These are phyloP conservation scores for Debaryomyces maramus DNA, from an alignment of 805 yeast genomes.

Conservation along the genomic window DNA sequence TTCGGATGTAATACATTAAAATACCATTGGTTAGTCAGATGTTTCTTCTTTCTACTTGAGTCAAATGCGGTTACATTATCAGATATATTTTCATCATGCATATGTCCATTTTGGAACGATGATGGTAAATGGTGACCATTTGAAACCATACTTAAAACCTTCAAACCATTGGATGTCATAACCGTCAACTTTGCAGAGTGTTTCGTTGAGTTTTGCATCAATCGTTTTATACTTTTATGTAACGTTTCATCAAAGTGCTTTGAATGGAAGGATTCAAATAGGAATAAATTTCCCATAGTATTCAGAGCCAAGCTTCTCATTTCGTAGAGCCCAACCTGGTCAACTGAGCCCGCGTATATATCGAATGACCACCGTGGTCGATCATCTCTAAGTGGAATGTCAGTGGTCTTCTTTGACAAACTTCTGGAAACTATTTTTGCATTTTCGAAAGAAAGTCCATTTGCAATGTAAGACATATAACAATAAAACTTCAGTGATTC, in stretches of 20 bases:
- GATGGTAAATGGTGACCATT: conserved; percentile 36
- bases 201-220: conserved; percentile 6
- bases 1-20: conserved; percentile 21
- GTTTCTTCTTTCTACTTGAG: conserved; percentile 27
- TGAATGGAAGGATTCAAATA: conserved; percentile 30
- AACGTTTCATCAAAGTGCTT: conserved; percentile 22
- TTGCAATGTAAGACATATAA: conserved; percentile 26
- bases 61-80: conserved; percentile 34
- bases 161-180: conserved; percentile 30
- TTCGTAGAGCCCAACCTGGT: conserved; percentile 45
- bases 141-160: conserved; percentile 32
- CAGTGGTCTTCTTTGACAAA: conserved; percentile 23
- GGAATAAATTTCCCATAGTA: conserved; percentile 33
- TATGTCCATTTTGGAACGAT: conserved; percentile 20
- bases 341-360: conserved; percentile 37
- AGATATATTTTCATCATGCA: conserved; percentile 31
- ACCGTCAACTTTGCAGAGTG: conserved; percentile 21
- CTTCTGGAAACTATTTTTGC: conserved; percentile 15
- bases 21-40: conserved; percentile 41
- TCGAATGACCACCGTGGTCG: conserved; percentile 30
- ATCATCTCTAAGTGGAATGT: conserved; percentile 15
- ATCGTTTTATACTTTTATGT: not conserved
- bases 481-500: conserved; percentile 30
- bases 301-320: conserved; percentile 34
- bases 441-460: conserved; percentile 24